A percentile compares a stretch with the other conserved stretches of the same genome.
phyloP scores from a whole-genome alignment of 2,329 filamentous ascomycete genomes.

The Aspergillus sp. region DNA sequence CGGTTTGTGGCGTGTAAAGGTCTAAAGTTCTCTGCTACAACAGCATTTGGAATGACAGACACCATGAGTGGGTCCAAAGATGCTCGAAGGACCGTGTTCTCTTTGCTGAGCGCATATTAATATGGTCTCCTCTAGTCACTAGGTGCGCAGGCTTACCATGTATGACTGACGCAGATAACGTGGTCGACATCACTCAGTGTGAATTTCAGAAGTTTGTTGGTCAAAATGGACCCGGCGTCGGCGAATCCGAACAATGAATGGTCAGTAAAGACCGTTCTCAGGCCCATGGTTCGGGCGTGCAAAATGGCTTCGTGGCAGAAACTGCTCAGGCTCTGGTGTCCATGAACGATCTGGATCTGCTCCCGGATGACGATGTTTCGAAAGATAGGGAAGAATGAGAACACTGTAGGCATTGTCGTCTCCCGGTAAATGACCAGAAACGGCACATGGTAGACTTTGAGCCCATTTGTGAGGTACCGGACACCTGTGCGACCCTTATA shows the following conservation, averaged over 20 bases:
- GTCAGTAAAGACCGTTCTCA: constrained; percentile 95
- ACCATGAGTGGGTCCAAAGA: constrained; percentile 96
- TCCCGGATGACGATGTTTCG: constrained; percentile 95
- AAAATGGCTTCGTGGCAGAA: constrained; percentile 94
- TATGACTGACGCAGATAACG: constrained; percentile 97
- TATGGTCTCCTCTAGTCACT: not conserved
- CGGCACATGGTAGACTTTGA: constrained; percentile 97
- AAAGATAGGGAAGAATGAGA: constrained; percentile 98
- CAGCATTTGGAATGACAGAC: constrained; percentile 95
- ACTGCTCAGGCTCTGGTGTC: constrained; percentile 91
- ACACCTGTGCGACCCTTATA: constrained; percentile 90
- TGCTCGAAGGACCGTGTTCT: constrained; percentile 93
- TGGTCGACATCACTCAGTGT: constrained; percentile 95
- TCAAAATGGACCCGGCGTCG: constrained; percentile 91
- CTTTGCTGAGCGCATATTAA: constrained; percentile 67
- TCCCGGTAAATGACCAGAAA: constrained; percentile 96
- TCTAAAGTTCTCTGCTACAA: constrained; percentile 94
- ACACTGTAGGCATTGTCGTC: constrained; percentile 92
- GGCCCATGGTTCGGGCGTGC: constrained; percentile 92
- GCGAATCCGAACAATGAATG: constrained; percentile 98
- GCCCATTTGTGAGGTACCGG: constrained; percentile 92
- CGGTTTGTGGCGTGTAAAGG: constrained; percentile 63
- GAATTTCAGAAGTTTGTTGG: constrained; percentile 97
- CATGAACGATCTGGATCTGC: constrained; percentile 94
- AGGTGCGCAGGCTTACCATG: constrained; percentile 65